These are phyloP conservation scores for Apiospora marii DNA, from an alignment of 2,329 filamentous ascomycete species.

Conservation along the genomic window DNA sequence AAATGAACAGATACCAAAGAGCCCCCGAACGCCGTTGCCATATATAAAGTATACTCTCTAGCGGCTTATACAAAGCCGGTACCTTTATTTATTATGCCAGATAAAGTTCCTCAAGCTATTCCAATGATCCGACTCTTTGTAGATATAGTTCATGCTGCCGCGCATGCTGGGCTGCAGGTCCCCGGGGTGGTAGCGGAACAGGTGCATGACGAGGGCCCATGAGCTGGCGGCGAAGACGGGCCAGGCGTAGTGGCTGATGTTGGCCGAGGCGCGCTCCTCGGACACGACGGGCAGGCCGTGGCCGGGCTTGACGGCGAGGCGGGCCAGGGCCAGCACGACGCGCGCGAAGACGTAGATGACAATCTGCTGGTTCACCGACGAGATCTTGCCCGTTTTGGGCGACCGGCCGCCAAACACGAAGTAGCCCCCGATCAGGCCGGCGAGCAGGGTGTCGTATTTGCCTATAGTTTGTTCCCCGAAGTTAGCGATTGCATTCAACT, in stretches of 20 bases:
- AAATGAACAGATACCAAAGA: background rate
- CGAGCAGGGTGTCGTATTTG: slow-evolving; percentile 83
- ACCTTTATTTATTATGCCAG: slow-evolving; percentile 70
- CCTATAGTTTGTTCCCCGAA: slow-evolving; percentile 52
- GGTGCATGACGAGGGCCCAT: slow-evolving; percentile 94
- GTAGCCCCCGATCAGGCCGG: slow-evolving; percentile 90
- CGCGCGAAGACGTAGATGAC: slow-evolving; percentile 97
- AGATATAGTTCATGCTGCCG: slow-evolving; percentile 98
- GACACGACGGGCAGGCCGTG: slow-evolving; percentile 59
- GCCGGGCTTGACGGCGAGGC: slow-evolving; percentile 76
- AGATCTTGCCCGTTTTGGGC: slow-evolving; percentile 71
- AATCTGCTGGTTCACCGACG: slow-evolving; percentile 92
- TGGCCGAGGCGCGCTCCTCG: slow-evolving; percentile 51
- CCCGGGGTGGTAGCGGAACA: slow-evolving; percentile 92
- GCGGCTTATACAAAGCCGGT: background rate
- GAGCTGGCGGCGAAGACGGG: slow-evolving; percentile 88
- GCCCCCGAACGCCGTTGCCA: slow-evolving; percentile 15
- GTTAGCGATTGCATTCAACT: background rate
- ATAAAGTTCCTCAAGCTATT: slow-evolving; percentile 84
- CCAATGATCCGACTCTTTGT: slow-evolving; percentile 88
- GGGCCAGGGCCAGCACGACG: slow-evolving; percentile 84
- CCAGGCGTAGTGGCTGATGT: slow-evolving; percentile 80
- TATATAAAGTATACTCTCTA: background rate
- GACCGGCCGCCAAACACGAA: slow-evolving; percentile 81
- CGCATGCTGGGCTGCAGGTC: slow-evolving; percentile 89